Conservation (phyloP, 176 grass and related monocot genomes). For the Hsuehochloa calcarea region DNA sequence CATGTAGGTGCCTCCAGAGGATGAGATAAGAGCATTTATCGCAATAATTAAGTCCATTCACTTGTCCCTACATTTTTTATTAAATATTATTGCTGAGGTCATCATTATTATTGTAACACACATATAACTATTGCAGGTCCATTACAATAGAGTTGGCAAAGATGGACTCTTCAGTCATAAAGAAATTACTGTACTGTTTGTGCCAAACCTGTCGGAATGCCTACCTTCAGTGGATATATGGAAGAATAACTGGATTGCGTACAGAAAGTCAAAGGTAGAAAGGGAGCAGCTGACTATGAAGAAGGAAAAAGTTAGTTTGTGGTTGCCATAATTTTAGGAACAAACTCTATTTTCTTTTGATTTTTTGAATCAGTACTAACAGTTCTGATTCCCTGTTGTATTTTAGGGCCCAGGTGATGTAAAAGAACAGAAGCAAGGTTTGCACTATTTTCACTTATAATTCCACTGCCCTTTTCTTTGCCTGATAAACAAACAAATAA, state of each 20-base stretch:
- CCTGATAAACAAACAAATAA: slow-evolving; percentile 4
- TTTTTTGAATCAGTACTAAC: background rate
- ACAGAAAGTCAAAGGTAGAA: slow-evolving; percentile 64
- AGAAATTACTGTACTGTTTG: slow-evolving; percentile 89
- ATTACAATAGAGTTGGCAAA: slow-evolving; percentile 85
- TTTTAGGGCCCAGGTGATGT: slow-evolving; percentile 56
- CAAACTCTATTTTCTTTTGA: background rate
- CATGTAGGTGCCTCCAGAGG: background rate
- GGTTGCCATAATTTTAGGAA: background rate
- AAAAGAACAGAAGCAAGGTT: slow-evolving; percentile 64
- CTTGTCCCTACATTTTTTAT: background rate
- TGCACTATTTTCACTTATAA: slow-evolving; percentile 10
- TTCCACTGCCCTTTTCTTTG: slow-evolving; percentile 1
- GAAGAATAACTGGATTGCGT: slow-evolving; percentile 71
- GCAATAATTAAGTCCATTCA: background rate
- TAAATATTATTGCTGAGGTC: slow-evolving; percentile 16
- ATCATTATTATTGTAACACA: background rate
- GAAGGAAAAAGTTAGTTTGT: slow-evolving; percentile 72
- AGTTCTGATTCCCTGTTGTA: background rate
- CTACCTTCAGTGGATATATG: slow-evolving; percentile 74
- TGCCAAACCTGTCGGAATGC: slow-evolving; percentile 81
- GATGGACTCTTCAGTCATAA: slow-evolving; percentile 78
- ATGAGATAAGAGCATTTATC: background rate
- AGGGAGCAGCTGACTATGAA: slow-evolving; percentile 53
- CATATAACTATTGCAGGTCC: slow-evolving; percentile 53